Base-by-base conservation (phyloP, 371 early-diverging fungal genomes). In the Mortierella sp. region DNA sequence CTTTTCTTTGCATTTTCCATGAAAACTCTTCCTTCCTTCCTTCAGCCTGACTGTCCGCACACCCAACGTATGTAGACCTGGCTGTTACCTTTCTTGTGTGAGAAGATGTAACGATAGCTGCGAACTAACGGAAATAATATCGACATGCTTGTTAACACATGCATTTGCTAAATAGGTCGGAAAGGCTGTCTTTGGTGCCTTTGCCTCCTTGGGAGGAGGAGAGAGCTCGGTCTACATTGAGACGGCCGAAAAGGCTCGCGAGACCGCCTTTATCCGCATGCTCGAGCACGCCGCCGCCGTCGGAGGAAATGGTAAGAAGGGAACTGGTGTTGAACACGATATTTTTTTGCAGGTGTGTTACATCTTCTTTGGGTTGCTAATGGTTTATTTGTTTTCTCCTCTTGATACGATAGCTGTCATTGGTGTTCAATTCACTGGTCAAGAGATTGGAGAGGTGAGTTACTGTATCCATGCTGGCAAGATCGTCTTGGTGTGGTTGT, bases 231-330 rank as follows among this genome's bases (percentile, higher is more conserved):
- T 82, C 3, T 86, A 82, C 55, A 86, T 86, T 27, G 87, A 86
- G 73, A 86, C 80, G 82, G 87, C 87, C 12, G 87, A 86, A 63
- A 86, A 86, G 80, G 87, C 87, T 35, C 87, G 87, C 16, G 87
- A 86, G 75, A 79, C 75, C 4, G 87, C 87, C 27, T 82, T 86
- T 63, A 27, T 80, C 18, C 79, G 87, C 32, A n/a, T 86, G 63
- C 82, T 86, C 29, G 87, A 86, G 70, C 87, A 86, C 48, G 87
- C 82, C 27, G 87, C 87, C 0, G 80, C 80, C 29, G 80, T 65
- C 14, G 87, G 87, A 29, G 87, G 87, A 56, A 86, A 86, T 80
- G 87, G 86, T 79, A 84, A 75, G 18, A 12, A 32, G 16, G 10
- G 24, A 2, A 12, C 16, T 27, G 46, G 27, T 18, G 12, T 60